Evolutionary conservation across 1,139 yeast genomes (phyloP).

Genomic region (Suhomyces bolitotheri): DNA sequence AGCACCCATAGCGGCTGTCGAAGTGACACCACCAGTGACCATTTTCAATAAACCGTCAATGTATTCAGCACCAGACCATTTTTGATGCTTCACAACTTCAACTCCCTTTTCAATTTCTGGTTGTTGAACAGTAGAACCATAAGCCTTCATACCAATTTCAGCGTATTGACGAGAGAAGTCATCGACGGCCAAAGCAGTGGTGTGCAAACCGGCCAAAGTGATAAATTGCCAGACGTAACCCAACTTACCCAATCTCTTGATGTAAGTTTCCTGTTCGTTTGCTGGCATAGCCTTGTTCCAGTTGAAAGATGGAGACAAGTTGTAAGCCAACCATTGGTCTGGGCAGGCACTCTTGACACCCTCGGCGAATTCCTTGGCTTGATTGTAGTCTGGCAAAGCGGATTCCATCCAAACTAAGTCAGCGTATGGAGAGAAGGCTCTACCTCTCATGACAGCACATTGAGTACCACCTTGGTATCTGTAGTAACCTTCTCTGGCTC

Average conservation of each 20-base stretch:
- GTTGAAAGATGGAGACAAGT: conserved; percentile 95
- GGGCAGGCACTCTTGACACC: conserved; percentile 85
- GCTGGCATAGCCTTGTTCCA: conserved; percentile 94
- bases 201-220: conserved; percentile 95
- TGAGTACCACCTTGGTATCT: conserved; percentile 95
- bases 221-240: conserved; percentile 99
- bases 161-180: conserved; percentile 79
- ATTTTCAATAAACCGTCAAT: conserved; percentile 87
- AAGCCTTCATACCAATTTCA: conserved; percentile 90
- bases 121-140: conserved; percentile 83
- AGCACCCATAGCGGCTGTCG: conserved; percentile 98
- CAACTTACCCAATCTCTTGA: conserved; percentile 79
- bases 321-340: conserved; percentile 93
- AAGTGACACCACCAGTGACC: conserved; percentile 92
- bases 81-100: conserved; percentile 96
- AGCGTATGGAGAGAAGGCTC: conserved; percentile 93
- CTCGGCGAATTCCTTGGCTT: conserved; percentile 92
- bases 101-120: conserved; percentile 88
- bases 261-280: conserved; percentile 87
- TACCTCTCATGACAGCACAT: conserved; percentile 96
- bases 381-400: conserved; percentile 88
- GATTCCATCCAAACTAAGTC: conserved; percentile 99
- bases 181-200: conserved; percentile 91
- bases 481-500: conserved; percentile 97
- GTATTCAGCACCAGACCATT: conserved; percentile 99